Base-by-base conservation (phyloP, 441 rosid genomes). In the Hypseocharis bilobata region DNA sequence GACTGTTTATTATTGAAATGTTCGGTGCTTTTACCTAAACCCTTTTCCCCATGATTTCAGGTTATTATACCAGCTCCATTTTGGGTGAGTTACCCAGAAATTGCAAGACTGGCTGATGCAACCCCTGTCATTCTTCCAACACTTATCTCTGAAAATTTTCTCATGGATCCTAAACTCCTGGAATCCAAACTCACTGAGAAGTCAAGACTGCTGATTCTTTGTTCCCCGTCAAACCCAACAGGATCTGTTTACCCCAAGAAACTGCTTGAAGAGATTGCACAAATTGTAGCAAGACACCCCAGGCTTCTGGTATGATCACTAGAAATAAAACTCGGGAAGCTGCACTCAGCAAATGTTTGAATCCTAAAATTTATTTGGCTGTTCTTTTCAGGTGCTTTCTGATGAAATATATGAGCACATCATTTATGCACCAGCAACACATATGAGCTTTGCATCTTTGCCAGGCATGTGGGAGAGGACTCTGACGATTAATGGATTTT, bases 31-130 rank as follows among this genome's bases (percentile, higher is more conserved):
- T 72, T 58, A 10, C 40, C n/a, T n/a, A n/a, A n/a, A n/a, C n/a
- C n/a, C n/a, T n/a, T n/a, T n/a, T n/a, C n/a, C n/a, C n/a, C n/a
- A n/a, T n/a, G n/a, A n/a, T n/a, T 65, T 32, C 80, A 93, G 99
- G 99, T 91, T 70, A 78, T 93, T 59, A 91, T 93, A 72, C 99
- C 99, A 6, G 91, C 89, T 67, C 99, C 99, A 5, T 93, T 49
- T 68, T 93, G 89, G 89, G 99, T 93, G 64, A 93, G 99, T 84
- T 93, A 93, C 81, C 96, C 99, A 13, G 97, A 93, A 83, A 90
- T 91, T 29, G 93, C 91, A 32, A 88, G 96, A 77, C 68, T 93
- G 54, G 97, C 96, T 7, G 96, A 88, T 77, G 99, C 99, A 71
- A 83, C 84, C n/a, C 99, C 99, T 0, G 97, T 87, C 71, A 80